Percentiles rank a stretch among this genome's conserved stretches.
These are phyloP conservation scores for Cynara cardunculus DNA, from an alignment of 129 eudicot species.

Conservation along the genomic window DNA sequence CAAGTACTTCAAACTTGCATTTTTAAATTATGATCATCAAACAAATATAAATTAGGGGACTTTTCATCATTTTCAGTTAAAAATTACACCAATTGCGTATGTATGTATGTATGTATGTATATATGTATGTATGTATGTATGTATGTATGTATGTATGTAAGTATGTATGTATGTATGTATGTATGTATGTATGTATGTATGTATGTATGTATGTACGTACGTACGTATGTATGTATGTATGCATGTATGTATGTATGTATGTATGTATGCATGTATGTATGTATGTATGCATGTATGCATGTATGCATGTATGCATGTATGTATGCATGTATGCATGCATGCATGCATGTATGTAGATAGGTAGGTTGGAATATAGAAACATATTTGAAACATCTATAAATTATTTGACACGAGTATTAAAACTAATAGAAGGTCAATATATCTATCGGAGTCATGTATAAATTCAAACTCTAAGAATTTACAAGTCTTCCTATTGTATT, in stretches of 20 bases:
- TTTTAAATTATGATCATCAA: background rate
- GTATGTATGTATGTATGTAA: background rate
- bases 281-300: too few species aligned
- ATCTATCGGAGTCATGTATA: background rate
- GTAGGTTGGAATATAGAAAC: background rate
- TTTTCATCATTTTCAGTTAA: background rate
- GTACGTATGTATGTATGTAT: background rate
- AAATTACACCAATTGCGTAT: background rate
- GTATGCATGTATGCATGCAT: background rate
- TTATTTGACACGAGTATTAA: background rate
- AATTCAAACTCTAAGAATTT: constrained; percentile 1
- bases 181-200: too few species aligned
- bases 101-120: background rate
- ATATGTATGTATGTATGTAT: background rate
- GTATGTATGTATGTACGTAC: background rate
- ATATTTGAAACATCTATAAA: background rate
- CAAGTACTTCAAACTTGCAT: too few species aligned
- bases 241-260: background rate
- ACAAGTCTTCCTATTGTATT: constrained; percentile 1
- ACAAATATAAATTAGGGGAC: background rate
- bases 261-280: background rate
- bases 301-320: too few species aligned
- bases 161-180: background rate
- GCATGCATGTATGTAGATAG: too few species aligned
- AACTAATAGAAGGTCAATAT: background rate